Base-by-base conservation (phyloP, 306 rosid genomes). In the Citrullus colocynthis region DNA sequence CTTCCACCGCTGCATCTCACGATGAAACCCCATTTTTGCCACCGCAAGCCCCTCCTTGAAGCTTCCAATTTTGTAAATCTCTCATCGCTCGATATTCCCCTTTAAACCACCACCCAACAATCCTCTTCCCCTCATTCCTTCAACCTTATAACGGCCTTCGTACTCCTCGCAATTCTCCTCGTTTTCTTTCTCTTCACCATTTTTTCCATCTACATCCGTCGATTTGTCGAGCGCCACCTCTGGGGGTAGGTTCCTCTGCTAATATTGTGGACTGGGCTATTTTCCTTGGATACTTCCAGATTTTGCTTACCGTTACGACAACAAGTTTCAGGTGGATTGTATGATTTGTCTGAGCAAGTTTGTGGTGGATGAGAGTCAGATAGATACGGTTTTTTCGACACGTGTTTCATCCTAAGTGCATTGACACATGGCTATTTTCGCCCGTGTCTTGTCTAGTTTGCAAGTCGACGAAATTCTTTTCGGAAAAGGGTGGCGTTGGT, bases 401-500 rank as follows among this genome's bases (percentile, higher is more conserved):
- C 85, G 86, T 83, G 89, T 90, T 87, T 61, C 96, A 90, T 45
- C 78, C 82, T 0, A 13, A 74, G 1, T 88, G 96, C 28, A 71
- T 90, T 13, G 90, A 90, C 84, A 66, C 70, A 81, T 90, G 96
- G 92, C 88, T 90, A 1, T 11, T 20, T 7, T 32, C 76, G 28
- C 91, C 87, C 78, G 82, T 87, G 83, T 77, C 88, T 0, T 85
- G 92, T 41, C 96, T 92, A 0, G 63, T 90, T 11, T 88, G 92
- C 83, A 81, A 89, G 41, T 82, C 89, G 5, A 76, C 70, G 1
- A 30, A 15, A 11, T 14, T 84, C 0, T 67, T 59, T 6, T 10
- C 34, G 36, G 4, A 32, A 32, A 2, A 32, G 36, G 36, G 36
- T 32, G 36, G 36, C 36, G 36, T 30, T 2, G 18, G 13, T 37